These are phyloP conservation scores for Rhododendron griersonianum DNA, from an alignment of 148 eudicot genomes.

Conservation along the genomic window DNA sequence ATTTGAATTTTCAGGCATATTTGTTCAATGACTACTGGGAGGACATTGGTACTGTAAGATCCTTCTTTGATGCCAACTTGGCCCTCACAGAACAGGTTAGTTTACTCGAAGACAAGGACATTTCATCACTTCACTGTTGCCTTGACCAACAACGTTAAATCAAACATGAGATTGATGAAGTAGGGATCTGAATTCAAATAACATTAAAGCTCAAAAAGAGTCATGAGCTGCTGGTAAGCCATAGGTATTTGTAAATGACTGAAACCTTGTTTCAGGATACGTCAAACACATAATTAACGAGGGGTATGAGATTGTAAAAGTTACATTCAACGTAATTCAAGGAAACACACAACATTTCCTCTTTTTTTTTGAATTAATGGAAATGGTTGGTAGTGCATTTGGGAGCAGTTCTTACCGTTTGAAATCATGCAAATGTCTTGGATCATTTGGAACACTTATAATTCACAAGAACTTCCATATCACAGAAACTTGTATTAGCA, in stretches of 20 bases:
- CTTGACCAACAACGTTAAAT: neutral
- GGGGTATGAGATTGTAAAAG: neutral
- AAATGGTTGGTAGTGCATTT: neutral
- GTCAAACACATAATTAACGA: neutral
- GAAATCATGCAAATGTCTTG: neutral
- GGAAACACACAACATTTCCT: neutral
- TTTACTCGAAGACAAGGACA: neutral
- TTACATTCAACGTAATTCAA: neutral
- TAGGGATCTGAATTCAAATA: neutral
- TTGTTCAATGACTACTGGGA: constrained; percentile 93
- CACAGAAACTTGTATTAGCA: too few relatives aligned
- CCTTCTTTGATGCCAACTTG: constrained; percentile 93
- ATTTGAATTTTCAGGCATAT: constrained; percentile 55
- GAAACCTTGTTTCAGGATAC: neutral
- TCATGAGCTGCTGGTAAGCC: neutral
- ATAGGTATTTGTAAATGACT: neutral
- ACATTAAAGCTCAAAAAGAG: neutral
- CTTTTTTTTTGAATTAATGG: neutral
- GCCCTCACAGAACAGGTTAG: constrained; percentile 87
- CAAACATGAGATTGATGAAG: neutral
- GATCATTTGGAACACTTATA: neutral
- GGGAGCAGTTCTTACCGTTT: neutral
- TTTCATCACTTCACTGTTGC: neutral
- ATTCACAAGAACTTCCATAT: neutral
- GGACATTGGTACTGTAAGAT: constrained; percentile 90